Percentiles rank a stretch among this genome's conserved stretches.
Conservation (phyloP, 192 early-diverging fungal species). For the Coemansia sp. region DNA sequence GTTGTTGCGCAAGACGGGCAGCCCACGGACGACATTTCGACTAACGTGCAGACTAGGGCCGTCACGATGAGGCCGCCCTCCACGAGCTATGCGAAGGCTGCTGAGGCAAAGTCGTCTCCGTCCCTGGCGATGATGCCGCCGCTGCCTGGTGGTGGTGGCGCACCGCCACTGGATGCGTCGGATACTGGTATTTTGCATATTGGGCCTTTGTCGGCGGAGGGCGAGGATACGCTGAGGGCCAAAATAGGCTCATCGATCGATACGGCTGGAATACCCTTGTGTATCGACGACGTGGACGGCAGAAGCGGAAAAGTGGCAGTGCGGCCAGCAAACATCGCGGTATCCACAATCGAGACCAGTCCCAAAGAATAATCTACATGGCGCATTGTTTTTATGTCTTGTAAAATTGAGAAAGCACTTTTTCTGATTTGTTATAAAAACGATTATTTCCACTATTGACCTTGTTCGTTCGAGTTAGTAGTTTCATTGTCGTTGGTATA, state of each 20-base stretch:
- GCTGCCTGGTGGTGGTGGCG: not conserved
- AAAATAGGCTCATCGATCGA: conserved; percentile 29
- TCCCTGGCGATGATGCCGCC: not conserved
- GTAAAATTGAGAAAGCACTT: not conserved
- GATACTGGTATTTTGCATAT: conserved; percentile 50
- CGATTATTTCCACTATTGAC: not conserved
- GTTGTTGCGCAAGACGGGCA: conserved; percentile 11
- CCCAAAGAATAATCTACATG: not conserved
- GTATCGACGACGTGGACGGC: conserved; percentile 31
- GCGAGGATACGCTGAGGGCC: conserved; percentile 14
- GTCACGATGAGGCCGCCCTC: conserved; percentile 2
- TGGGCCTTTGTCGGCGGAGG: conserved; percentile 11
- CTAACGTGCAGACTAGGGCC: conserved; percentile 6
- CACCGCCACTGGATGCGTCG: conserved; percentile 43
- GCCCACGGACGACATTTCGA: not conserved
- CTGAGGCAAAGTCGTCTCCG: not conserved
- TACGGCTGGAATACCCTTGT: conserved; percentile 26
- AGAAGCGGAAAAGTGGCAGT: conserved; percentile 18
- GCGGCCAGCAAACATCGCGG: conserved; percentile 17
- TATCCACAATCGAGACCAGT: not conserved
- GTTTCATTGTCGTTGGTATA: not conserved
- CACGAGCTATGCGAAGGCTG: not conserved
- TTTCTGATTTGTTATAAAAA: not conserved
- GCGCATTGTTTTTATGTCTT: conserved; percentile 3
- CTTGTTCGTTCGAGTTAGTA: not conserved